Evolutionary conservation across 2,329 filamentous ascomycete genomes (phyloP), one percentile per base, ranked within the genome.

Genomic region (Myriosclerotinia duriaeana): DNA sequence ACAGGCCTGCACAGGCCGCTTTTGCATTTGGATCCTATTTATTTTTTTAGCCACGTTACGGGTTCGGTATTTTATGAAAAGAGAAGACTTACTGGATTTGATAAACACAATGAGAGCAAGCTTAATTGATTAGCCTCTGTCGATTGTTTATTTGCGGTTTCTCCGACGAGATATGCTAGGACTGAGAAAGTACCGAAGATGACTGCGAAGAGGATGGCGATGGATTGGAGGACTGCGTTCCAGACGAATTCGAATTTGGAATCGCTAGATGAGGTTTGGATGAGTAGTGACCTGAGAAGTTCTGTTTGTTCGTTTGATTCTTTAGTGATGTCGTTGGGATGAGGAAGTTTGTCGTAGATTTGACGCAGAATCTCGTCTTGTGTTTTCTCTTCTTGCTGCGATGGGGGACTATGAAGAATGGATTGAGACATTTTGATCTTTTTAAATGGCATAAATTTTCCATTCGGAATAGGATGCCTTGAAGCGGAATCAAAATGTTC

Each of bases 131-230:
- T 30, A 5, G 38, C 36, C 14, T 12, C 38, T 8, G 4, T 56
- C 9, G 54, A 30, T 56, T 56, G n/a, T 15, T 20, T 20, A 17
- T 42, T 56, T 42, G 54, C 38, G 38, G 54, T 30, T 56, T 56
- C 38, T 4, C 38, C 54, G 22, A 56, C 22, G 15, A 42, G 38
- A 56, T 56, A 56, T 34, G 40, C 55, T 7, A n/a, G 26, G n/a
- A 59, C 26, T 36, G 17, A 46, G 20, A 46, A n/a, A 2, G 26
- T 36, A 5, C 26, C 40, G 34, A 59, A 48, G 9, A 36, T 26
- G 3, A 48, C 55, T n/a, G 40, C 20, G 17, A 46, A 58, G 20
- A 34, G 34, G 14, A 46, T 36, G 42, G 40, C 9, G 7, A 59
- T 59, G 55, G 17, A 46, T 34, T 36, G 17, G 17, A 20, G 53